Evolutionary conservation across 768 basidiomycete species (phyloP), one percentile per base, ranked within the genome.

Genomic region (Mycena crocata): DNA sequence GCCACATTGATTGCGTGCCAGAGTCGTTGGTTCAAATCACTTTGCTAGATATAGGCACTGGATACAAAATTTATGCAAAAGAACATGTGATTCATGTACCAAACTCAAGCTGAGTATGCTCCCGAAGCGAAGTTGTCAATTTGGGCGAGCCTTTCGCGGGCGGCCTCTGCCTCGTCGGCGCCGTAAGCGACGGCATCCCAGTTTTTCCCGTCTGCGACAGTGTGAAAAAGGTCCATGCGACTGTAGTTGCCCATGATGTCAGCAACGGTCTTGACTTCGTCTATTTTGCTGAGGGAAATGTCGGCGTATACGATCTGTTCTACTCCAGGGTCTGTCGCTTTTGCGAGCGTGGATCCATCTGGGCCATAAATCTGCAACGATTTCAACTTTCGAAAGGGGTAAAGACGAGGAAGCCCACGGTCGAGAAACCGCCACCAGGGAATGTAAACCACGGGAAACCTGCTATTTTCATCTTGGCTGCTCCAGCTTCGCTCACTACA

Each of bases 361-460:
- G 76, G 76, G 14, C 76, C 76, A 66, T 77, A 77, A 15, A 77
- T 76, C 75, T 76, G 34, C 19, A 32, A 34, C 15, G 5, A 15
- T 49, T n/a, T 46, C 17, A 30, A 17, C 13, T 45, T 51, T 50
- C 48, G 30, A 17, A 14, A 30, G 21, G n/a, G 6, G 26, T 5
- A 28, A 30, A 12, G 37, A 13, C 19, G 5, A 26, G 15, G 21
- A 46, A 40, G 31, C 66, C 51, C 30, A 73, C 75, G 37, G 71
- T 68, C n/a, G 70, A 49, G 54, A 76, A 77, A 0, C 76, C 75
- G 13, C 59, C 76, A 9, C 75, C 72, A 13, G 75, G 75, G 64
- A 77, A 76, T 8, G 56, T 70, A 57, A 75, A 75, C 74, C 76
- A 77, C 14, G 75, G 76, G 65, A 75, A 75, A 23, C 72, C 71